These are phyloP conservation scores for Huntiella bhutanensis DNA, from an alignment of 2,329 filamentous ascomycete genomes.

Conservation along the genomic window DNA sequence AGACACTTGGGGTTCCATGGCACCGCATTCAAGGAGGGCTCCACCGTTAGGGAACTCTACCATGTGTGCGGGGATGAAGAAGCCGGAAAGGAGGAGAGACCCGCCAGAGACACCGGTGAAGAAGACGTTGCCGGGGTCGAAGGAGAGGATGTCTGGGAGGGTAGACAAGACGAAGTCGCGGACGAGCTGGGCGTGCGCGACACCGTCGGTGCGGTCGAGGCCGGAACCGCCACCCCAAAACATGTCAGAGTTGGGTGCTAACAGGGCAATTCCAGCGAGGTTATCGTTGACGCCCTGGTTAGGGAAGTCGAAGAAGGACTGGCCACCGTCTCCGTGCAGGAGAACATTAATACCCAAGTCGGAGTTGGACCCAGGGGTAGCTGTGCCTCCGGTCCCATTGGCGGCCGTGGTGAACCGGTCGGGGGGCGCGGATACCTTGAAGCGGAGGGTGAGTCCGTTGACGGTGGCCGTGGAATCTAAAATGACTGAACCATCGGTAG, in stretches of 20 bases:
- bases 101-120: conserved; percentile 41
- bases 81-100: conserved; percentile 32
- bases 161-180: conserved; percentile 34
- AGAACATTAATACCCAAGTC: conserved; percentile 35
- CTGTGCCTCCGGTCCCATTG: conserved; percentile 27
- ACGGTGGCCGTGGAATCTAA: conserved; percentile 34
- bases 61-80: conserved; percentile 39
- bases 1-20: conserved; percentile 30
- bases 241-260: conserved; percentile 33
- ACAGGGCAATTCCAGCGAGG: conserved; percentile 32
- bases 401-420: conserved; percentile 31
- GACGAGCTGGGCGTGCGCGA: conserved; percentile 35
- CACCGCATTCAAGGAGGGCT: conserved; percentile 38
- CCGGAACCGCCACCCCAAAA: conserved; percentile 39
- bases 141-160: conserved; percentile 33
- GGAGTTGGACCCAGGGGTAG: conserved; percentile 17
- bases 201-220: conserved; percentile 34
- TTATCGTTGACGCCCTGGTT: conserved; percentile 32
- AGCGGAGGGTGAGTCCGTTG: conserved; percentile 35
- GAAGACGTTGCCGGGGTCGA: conserved; percentile 31
- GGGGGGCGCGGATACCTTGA: conserved; percentile 35
- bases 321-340: conserved; percentile 39
- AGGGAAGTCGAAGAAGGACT: conserved; percentile 39
- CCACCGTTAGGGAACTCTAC: conserved; percentile 29
- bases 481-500: conserved; percentile 35